Base-by-base conservation (phyloP, 225 moss, liverwort and hornwort genomes). In the Bryoerythrophyllum caledonicum region DNA sequence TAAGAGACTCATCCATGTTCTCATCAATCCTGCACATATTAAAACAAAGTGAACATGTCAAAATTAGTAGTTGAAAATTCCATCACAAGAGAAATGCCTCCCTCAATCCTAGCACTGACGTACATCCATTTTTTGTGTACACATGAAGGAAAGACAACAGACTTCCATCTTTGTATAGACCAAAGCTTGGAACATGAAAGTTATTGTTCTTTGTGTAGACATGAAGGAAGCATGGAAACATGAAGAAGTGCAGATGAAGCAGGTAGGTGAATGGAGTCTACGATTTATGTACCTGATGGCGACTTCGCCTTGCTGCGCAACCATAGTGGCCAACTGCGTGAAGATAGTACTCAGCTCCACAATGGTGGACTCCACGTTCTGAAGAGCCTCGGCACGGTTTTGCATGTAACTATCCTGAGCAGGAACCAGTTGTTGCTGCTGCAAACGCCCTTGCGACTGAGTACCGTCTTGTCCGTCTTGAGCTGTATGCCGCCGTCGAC, bases 321-420 rank as follows among this genome's bases (percentile, higher is more conserved):
- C 99, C 99, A 99, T 99, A 28, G 90, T 95, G 67, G 99, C 99
- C 86, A 99, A 79, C 77, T 99, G 95, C 2, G 91, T 86, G 68
- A 99, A 99, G 69, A 99, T 99, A 74, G 86, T 95, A 80, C 99
- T 92, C 65, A 99, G 91, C 70, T 99, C 99, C 79, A 89, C 92
- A 26, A 99, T 99, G 4, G 99, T 99, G 28, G 93, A 88, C 85
- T 99, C 99, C 37, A 99, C 99, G 80, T 95, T 99, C 63, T 93
- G 95, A 70, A 99, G 90, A 70, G 99, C 99, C 80, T 95, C 99
- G 63, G 91, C 93, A 81, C 99, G 93, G 78, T 89, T 99, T 73
- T 92, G 91, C 93, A 99, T 88, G 80, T 90, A 99, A 77, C 75
- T 93, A 66, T 99, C 99, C 64, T 99, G 97, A 19, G 80, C 93